Conservation (phyloP, 495 filamentous ascomycete species). For the Pseudevernia furfuracea region DNA sequence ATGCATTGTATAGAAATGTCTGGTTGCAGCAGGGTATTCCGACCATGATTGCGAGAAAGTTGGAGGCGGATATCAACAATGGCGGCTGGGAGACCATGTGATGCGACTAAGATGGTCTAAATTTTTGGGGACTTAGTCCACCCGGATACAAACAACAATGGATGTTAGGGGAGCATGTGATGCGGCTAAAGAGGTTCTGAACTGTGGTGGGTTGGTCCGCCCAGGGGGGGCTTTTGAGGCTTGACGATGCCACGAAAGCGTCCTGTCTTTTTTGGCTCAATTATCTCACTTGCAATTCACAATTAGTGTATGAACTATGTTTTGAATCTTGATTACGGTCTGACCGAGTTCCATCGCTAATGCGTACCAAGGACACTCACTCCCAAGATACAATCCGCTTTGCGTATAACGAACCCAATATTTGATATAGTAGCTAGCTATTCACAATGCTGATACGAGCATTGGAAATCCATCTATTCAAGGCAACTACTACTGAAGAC, state of each 20-base stretch:
- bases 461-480: not conserved
- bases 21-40: conserved; percentile 86
- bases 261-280: not conserved
- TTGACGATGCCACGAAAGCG: not conserved
- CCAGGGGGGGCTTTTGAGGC: not conserved
- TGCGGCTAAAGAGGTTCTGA: not conserved
- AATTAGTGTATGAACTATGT: not conserved
- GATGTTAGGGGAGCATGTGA: conserved; percentile 83
- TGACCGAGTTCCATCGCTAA: not conserved
- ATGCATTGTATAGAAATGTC: conserved; percentile 71
- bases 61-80: conserved; percentile 92
- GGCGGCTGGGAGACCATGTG: conserved; percentile 90
- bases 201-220: not conserved
- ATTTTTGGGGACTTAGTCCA: not conserved
- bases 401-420: not conserved
- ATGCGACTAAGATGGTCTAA: not conserved
- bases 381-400: not conserved
- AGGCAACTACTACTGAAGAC: not conserved
- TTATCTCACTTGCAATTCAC: not conserved
- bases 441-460: not conserved
- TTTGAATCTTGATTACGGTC: not conserved
- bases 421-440: not conserved
- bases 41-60: conserved; percentile 77
- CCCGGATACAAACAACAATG: conserved; percentile 73
- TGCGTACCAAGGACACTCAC: not conserved